phyloP scores from a whole-genome alignment of 208 protist genomes.

The Acanthamoeba polyphaga region DNA sequence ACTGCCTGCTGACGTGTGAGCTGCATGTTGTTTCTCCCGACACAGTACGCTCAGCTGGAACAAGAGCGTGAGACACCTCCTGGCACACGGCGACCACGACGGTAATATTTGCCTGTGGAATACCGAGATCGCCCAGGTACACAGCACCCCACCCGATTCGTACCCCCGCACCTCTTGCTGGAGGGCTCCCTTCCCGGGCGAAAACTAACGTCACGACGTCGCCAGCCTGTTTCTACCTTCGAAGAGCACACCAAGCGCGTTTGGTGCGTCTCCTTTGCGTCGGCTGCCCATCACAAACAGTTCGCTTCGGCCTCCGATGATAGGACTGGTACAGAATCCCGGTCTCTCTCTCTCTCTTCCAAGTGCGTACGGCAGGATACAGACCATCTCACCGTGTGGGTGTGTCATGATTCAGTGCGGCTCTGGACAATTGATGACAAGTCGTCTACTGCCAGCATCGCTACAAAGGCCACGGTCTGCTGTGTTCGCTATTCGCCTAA shows the following conservation, averaged over 20 bases:
- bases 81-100: neutral
- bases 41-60: constrained; percentile 23
- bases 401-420: neutral
- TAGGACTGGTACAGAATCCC: neutral
- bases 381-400: no score
- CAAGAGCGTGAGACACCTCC: neutral
- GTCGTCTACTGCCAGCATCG: neutral
- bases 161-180: neutral
- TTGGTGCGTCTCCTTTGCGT: constrained; percentile 36
- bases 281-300: neutral
- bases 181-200: neutral
- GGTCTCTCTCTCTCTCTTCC: neutral
- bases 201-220: neutral
- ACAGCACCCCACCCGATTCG: neutral
- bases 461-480: neutral
- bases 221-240: constrained; percentile 5
- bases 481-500: constrained; percentile 21
- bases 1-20: neutral
- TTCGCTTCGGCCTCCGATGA: constrained; percentile 26
- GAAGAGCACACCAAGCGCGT: constrained; percentile 35
- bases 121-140: neutral
- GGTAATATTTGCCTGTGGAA: constrained; percentile 58
- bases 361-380: no score
- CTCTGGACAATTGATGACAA: constrained; percentile 13
- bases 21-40: neutral